Evolutionary conservation across 129 eudicot species (phyloP).

Genomic region (Artemisia annua): DNA sequence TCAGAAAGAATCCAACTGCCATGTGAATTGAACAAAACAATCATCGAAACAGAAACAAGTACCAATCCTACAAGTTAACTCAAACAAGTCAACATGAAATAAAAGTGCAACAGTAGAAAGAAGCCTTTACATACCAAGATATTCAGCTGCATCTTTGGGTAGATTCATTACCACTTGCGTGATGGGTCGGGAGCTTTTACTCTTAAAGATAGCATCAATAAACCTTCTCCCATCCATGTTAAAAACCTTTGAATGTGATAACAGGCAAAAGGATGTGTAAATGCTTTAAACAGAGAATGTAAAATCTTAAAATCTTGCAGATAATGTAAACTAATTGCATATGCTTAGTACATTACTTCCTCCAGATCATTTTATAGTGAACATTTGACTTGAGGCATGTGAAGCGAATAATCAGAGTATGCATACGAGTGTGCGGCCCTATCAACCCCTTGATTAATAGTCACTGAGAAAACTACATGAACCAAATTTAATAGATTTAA

Average conservation of each 20-base stretch:
- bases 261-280: conserved; percentile 1
- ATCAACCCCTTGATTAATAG: too few relatives aligned
- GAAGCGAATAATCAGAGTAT: conserved; percentile 3
- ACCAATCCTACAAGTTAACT: conserved; percentile 3
- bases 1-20: conserved; percentile 2
- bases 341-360: not conserved
- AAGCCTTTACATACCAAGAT: conserved; percentile 44
- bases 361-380: not conserved
- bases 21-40: not conserved
- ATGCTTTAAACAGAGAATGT: not conserved
- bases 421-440: too few relatives aligned
- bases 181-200: conserved; percentile 53
- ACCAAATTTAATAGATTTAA: too few relatives aligned
- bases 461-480: too few relatives aligned
- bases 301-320: conserved; percentile 10
- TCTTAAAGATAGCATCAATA: conserved; percentile 57
- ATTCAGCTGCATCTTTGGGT: conserved; percentile 88
- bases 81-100: not conserved
- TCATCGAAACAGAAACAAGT: not conserved
- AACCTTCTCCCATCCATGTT: conserved; percentile 99
- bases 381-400: conserved; percentile 4
- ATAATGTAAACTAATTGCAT: not conserved
- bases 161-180: conserved; percentile 98
- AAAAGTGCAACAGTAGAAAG: not conserved
- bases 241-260: conserved; percentile 50